Conservation (phyloP, 1,284 basidiomycete genomes). For the Coriolopsis trogii region DNA sequence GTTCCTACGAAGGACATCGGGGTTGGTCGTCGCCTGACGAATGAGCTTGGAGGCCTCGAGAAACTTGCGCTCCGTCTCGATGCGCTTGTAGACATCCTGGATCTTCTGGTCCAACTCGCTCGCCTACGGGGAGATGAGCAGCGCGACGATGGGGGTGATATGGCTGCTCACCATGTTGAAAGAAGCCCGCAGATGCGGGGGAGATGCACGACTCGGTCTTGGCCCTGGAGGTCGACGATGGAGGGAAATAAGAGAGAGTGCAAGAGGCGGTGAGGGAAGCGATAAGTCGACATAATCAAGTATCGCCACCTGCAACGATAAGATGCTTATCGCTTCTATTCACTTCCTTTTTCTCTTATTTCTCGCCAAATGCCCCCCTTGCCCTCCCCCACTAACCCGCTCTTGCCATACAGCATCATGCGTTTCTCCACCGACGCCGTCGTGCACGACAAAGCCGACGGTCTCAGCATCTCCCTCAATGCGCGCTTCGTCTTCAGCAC, state of each 20-base stretch:
- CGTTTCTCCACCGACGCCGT: slow-evolving; percentile 39
- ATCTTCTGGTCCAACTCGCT: slow-evolving; percentile 88
- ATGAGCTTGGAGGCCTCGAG: slow-evolving; percentile 85
- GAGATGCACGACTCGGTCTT: not conserved
- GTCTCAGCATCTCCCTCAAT: slow-evolving; percentile 36
- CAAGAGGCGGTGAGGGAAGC: slow-evolving; percentile 30
- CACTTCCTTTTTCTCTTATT: not conserved
- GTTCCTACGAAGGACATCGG: slow-evolving; percentile 80
- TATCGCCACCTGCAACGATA: no score
- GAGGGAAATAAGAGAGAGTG: slow-evolving; percentile 1
- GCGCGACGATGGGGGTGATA: slow-evolving; percentile 3
- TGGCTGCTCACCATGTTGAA: slow-evolving; percentile 29
- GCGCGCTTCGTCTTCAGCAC: slow-evolving; percentile 42
- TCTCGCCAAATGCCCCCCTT: not conserved
- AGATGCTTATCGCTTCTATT: slow-evolving; percentile 20
- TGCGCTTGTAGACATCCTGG: slow-evolving; percentile 87
- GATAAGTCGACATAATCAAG: no score
- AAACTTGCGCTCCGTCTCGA: slow-evolving; percentile 91
- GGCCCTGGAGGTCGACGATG: not conserved
- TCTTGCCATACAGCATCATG: slow-evolving; percentile 32
- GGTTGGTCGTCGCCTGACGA: slow-evolving; percentile 83
- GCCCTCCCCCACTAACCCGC: slow-evolving; percentile 1
- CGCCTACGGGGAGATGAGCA: slow-evolving; percentile 32
- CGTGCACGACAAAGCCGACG: slow-evolving; percentile 36
- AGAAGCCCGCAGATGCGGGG: slow-evolving; percentile 1